These are phyloP conservation scores for Sabuloglossum arenarium DNA, from an alignment of 495 filamentous ascomycete species.

Conservation along the genomic window DNA sequence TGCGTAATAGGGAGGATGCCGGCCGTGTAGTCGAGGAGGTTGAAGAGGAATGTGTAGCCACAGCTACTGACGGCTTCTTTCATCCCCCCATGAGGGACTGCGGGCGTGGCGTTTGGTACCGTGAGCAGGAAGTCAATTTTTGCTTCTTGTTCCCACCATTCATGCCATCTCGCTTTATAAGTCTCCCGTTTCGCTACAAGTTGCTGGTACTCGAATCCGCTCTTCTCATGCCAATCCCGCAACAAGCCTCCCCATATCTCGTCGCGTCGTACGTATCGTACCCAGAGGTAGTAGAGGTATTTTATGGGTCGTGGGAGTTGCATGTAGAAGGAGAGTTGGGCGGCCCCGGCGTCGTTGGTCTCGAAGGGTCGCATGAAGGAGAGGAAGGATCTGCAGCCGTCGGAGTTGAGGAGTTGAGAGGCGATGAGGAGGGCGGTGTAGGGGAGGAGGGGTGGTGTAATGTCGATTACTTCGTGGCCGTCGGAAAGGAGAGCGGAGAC, in stretches of 20 bases:
- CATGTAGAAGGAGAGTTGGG: constrained; percentile 50
- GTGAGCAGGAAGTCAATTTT: constrained; percentile 61
- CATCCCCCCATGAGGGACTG: constrained; percentile 77
- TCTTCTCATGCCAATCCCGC: constrained; percentile 45
- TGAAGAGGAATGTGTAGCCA: constrained; percentile 93
- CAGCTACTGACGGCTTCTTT: constrained; percentile 68
- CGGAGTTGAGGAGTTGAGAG: constrained; percentile 67
- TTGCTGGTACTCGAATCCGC: constrained; percentile 59
- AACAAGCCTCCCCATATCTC: constrained; percentile 59
- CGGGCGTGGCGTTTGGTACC: constrained; percentile 78
- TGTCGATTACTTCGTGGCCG: constrained; percentile 60
- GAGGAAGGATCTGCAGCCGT: constrained; percentile 66
- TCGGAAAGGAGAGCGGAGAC: constrained; percentile 42
- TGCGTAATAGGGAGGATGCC: constrained; percentile 77
- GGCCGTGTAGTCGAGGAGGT: constrained; percentile 71
- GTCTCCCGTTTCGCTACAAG: constrained; percentile 55
- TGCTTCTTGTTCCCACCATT: constrained; percentile 55
- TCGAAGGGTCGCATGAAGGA: constrained; percentile 62
- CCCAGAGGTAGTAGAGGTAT: constrained; percentile 74
- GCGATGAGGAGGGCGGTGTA: constrained; percentile 62
- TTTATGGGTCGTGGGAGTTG: constrained; percentile 54
- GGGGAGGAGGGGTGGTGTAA: constrained; percentile 37
- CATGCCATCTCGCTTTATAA: constrained; percentile 55
- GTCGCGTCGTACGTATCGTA: constrained; percentile 63
- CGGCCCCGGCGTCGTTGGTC: constrained; percentile 59